phyloP scores from a whole-genome alignment of 371 early-diverging fungal species.

The Vittaforma corneae region DNA sequence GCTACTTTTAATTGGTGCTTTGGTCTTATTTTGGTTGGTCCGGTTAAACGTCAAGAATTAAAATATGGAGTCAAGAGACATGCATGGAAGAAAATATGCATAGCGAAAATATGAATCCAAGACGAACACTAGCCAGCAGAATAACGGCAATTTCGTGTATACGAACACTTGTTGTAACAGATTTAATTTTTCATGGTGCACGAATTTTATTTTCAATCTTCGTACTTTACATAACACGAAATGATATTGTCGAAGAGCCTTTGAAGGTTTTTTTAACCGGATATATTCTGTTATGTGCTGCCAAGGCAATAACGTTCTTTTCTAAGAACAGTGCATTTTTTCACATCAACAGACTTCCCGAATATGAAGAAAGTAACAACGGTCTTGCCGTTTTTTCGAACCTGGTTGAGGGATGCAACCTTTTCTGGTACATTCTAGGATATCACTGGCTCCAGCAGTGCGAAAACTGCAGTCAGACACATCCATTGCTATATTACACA shows the following conservation, averaged over 20 bases:
- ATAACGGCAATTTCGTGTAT: conserved; percentile 52
- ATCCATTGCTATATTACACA: conserved; percentile 58
- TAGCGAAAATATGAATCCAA: too few species aligned
- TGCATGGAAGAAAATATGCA: too few species aligned
- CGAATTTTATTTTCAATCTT: conserved; percentile 39
- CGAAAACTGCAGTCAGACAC: conserved; percentile 42
- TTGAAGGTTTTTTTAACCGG: conserved; percentile 57
- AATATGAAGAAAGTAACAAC: conserved; percentile 56
- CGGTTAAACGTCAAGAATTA: too few species aligned
- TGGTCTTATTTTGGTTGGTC: too few species aligned
- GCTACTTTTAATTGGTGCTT: too few species aligned
- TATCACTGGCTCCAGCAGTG: conserved; percentile 60
- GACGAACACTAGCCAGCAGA: too few species aligned
- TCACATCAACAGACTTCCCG: conserved; percentile 49
- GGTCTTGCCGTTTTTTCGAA: conserved; percentile 58
- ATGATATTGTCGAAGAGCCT: conserved; percentile 50
- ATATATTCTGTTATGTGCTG: conserved; percentile 48
- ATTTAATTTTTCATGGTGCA: conserved; percentile 43
- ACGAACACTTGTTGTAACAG: conserved; percentile 37
- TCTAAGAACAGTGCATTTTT: conserved; percentile 57
- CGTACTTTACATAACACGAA: conserved; percentile 47
- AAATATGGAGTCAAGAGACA: too few species aligned
- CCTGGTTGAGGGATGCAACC: conserved; percentile 56
- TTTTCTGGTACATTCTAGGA: conserved; percentile 60
- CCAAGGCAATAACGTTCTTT: conserved; percentile 49